phyloP scores from a whole-genome alignment of 202 grass and related monocot species.

The Elaeis oleifera region DNA sequence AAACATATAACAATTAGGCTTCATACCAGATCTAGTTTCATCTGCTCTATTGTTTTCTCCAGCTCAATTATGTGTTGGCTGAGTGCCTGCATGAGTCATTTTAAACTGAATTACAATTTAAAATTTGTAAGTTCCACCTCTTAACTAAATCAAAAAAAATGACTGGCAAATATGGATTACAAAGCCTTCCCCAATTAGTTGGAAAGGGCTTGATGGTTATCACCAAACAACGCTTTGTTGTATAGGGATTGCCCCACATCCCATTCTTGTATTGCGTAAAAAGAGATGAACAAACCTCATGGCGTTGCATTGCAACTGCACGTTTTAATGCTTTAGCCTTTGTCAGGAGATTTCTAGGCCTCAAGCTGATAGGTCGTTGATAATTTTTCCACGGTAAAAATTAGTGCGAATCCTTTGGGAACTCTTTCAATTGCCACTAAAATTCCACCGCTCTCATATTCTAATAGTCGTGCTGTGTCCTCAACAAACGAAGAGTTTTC shows the following conservation, averaged over 20 bases:
- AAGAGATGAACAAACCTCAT: conserved; percentile 59
- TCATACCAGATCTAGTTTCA: conserved; percentile 84
- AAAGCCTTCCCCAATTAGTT: too few relatives aligned
- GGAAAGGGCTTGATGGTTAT: conserved; percentile 1
- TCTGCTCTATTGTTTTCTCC: conserved; percentile 58
- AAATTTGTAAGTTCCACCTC: not conserved
- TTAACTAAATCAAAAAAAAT: not conserved
- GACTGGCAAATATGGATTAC: conserved; percentile 9
- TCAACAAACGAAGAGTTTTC: conserved; percentile 80
- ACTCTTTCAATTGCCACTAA: conserved; percentile 84
- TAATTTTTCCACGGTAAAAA: conserved; percentile 96
- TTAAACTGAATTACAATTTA: conserved; percentile 1
- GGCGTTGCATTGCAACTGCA: conserved; percentile 87
- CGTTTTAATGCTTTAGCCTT: conserved; percentile 92
- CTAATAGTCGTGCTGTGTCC: conserved; percentile 68
- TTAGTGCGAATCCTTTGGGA: conserved; percentile 77
- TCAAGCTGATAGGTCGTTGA: conserved; percentile 85
- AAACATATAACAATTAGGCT: conserved; percentile 22
- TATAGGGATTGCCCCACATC: not conserved
- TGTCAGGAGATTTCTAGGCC: conserved; percentile 90
- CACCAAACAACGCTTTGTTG: not conserved
- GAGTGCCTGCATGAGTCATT: conserved; percentile 57
- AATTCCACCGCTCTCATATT: conserved; percentile 96
- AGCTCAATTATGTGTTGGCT: conserved; percentile 83
- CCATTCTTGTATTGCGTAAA: conserved; percentile 3